Conservation (phyloP, 495 filamentous ascomycete genomes). For the Neurospora discreta region DNA sequence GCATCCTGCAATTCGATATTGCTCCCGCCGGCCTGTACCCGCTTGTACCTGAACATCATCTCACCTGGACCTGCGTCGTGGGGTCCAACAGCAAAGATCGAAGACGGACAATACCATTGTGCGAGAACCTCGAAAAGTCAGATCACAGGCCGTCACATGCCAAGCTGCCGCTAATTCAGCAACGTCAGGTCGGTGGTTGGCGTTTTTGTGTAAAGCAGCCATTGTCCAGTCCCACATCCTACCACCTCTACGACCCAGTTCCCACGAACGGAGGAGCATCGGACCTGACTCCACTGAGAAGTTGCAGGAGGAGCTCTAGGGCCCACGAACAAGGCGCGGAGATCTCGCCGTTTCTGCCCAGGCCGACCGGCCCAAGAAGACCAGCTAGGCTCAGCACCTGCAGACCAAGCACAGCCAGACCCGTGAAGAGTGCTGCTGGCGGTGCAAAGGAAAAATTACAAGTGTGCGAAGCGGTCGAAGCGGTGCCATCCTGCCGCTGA, state of each 20-base stretch:
- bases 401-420: not conserved
- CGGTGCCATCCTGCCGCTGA: constrained; percentile 8
- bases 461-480: not conserved
- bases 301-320: not conserved
- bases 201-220: not conserved
- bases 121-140: not conserved
- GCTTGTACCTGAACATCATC: constrained; percentile 1
- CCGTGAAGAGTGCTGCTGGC: not conserved
- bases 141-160: constrained; percentile 11
- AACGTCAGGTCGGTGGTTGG: not conserved
- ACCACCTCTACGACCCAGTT: not conserved
- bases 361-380: not conserved
- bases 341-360: not conserved
- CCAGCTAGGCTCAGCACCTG: not conserved
- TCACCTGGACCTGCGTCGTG: not conserved
- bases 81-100: not conserved
- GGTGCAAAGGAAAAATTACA: not conserved
- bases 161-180: constrained; percentile 18
- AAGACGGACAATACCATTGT: not conserved
- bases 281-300: not conserved
- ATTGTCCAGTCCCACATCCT: not conserved
- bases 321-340: not conserved
- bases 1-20: not conserved
- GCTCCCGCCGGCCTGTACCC: constrained; percentile 3
- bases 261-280: not conserved